These are phyloP conservation scores for Clitopilus hobsonii DNA, from an alignment of 768 basidiomycete species.

Conservation along the genomic window DNA sequence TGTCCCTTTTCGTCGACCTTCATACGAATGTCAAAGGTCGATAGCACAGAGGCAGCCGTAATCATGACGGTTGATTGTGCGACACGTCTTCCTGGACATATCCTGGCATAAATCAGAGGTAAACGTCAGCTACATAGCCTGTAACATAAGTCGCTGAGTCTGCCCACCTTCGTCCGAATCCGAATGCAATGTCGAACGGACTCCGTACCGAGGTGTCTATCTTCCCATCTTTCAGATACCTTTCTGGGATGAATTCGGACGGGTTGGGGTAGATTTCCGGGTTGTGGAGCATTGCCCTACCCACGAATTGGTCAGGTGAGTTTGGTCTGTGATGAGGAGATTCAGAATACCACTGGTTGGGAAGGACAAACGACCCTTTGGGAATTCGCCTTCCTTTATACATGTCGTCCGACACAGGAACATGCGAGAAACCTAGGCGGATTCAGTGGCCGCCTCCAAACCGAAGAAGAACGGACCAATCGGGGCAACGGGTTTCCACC, in stretches of 20 bases:
- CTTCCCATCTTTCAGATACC: not conserved
- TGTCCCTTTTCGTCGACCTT: slow-evolving; percentile 14
- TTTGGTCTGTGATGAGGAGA: not conserved
- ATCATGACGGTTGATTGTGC: slow-evolving; percentile 26
- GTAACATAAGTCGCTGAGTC: not conserved
- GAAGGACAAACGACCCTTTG: not conserved
- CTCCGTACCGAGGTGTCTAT: not conserved
- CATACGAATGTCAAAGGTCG: slow-evolving; percentile 22
- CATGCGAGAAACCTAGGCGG: slow-evolving; percentile 22
- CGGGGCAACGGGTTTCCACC: not conserved
- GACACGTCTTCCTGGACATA: slow-evolving; percentile 31
- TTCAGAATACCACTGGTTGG: not conserved
- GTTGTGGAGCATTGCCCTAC: not conserved
- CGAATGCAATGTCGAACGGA: not conserved
- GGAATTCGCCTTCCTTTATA: slow-evolving; percentile 31
- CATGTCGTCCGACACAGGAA: slow-evolving; percentile 20
- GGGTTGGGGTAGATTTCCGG: not conserved
- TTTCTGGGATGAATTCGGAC: not conserved
- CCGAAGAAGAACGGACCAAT: not conserved
- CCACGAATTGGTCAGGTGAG: not conserved
- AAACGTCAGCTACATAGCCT: not conserved
- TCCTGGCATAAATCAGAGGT: slow-evolving; percentile 7
- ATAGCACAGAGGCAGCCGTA: slow-evolving; percentile 21
- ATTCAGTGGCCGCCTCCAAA: too few relatives aligned
- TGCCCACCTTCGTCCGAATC: not conserved